Percentiles rank a stretch among this genome's conserved stretches.
These are phyloP conservation scores for Aegilops tauschii DNA, from an alignment of 176 grass and related monocot genomes.

Conservation along the genomic window DNA sequence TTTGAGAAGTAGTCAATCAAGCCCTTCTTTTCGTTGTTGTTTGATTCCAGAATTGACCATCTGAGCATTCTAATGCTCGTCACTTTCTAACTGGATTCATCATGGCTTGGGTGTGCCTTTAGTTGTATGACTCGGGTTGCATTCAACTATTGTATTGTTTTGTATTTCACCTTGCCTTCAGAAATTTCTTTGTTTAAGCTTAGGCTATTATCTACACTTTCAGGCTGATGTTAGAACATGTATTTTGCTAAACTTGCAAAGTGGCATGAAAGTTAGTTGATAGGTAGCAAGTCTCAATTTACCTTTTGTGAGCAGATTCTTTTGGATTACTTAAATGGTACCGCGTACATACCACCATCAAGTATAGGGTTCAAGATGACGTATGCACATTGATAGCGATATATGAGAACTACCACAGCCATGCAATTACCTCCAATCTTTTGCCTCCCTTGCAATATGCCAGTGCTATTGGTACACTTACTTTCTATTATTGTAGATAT, in stretches of 20 bases:
- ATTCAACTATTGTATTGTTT: not conserved
- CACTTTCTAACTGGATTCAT: conserved; percentile 34
- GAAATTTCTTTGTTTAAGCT: not conserved
- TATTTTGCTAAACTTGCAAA: not conserved
- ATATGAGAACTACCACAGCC: not conserved
- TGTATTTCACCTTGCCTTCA: not conserved
- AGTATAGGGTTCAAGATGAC: not conserved
- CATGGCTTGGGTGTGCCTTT: conserved; percentile 53
- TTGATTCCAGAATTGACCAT: not conserved
- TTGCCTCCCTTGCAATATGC: not conserved
- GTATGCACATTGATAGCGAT: not conserved
- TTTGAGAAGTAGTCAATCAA: too few relatives aligned
- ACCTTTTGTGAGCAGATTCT: not conserved
- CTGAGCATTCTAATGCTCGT: conserved; percentile 57
- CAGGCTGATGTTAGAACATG: not conserved
- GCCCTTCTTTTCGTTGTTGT: too few relatives aligned
- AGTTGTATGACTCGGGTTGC: not conserved
- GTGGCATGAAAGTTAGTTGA: not conserved
- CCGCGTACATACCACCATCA: not conserved
- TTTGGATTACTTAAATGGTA: not conserved
- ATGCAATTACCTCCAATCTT: not conserved
- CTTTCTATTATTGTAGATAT: not conserved
- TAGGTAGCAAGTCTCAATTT: not conserved
- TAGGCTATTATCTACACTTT: not conserved
- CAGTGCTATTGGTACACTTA: not conserved